Percentiles rank a stretch among this genome's conserved stretches.
phyloP scores from a whole-genome alignment of 169 alveolate species.

The Neospora caninum region DNA sequence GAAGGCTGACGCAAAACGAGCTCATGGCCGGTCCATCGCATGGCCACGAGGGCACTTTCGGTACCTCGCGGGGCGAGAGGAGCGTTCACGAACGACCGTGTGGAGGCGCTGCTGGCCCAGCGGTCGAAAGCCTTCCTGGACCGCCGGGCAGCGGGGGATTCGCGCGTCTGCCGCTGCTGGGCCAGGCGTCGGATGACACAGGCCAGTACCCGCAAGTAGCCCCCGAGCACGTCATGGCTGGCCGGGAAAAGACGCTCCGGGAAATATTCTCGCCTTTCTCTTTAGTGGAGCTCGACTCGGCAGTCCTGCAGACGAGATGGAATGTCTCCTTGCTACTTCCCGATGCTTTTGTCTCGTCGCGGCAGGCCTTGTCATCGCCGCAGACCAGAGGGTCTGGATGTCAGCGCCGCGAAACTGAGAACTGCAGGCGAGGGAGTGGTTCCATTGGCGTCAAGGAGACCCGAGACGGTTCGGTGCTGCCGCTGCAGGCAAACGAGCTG shows the following conservation, averaged over 20 bases:
- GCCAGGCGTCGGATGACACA: not conserved
- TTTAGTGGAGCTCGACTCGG: not conserved
- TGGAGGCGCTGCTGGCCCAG: not conserved
- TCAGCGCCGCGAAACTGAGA: not conserved
- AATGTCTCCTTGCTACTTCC: too few relatives aligned
- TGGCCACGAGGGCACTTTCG: not conserved
- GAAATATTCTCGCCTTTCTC: not conserved
- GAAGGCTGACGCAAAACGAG: too few relatives aligned
- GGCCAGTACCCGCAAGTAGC: not conserved
- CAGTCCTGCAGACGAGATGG: not conserved
- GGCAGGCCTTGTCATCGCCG: not conserved
- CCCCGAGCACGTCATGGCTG: not conserved
- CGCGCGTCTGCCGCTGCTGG: not conserved
- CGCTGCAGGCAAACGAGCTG: not conserved
- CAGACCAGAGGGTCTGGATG: not conserved
- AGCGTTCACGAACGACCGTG: not conserved
- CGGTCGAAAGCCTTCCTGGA: not conserved
- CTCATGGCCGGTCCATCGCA: not conserved
- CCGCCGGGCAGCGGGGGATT: not conserved
- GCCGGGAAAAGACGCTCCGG: not conserved
- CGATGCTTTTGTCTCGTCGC: not conserved
- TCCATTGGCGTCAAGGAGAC: not conserved
- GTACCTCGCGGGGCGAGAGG: not conserved
- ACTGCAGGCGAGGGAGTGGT: not conserved
- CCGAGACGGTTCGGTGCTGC: not conserved